A percentile compares a stretch with the other conserved stretches of the same genome.
Conservation (phyloP, 2,329 filamentous ascomycete genomes). For the Verticillium klebahnii region DNA sequence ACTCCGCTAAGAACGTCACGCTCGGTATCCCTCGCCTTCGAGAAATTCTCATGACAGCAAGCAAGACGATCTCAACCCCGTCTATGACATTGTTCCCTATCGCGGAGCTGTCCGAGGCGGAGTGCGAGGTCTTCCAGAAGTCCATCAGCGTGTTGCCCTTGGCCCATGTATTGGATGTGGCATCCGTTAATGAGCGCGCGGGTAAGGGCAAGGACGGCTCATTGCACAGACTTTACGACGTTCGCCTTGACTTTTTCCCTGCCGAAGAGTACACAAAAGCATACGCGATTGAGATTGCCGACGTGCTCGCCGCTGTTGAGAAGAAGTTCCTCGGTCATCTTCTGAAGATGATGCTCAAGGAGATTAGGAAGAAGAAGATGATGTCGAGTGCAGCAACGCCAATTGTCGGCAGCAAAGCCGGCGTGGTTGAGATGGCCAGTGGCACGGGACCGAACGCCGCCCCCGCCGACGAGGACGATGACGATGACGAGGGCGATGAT, state of each 20-base stretch:
- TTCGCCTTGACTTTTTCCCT: slow-evolving; percentile 80
- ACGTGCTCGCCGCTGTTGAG: slow-evolving; percentile 79
- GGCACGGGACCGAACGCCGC: slow-evolving; percentile 23
- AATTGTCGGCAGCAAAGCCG: slow-evolving; percentile 57
- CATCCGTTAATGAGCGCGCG: slow-evolving; percentile 74
- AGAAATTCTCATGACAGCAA: slow-evolving; percentile 98
- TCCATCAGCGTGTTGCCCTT: slow-evolving; percentile 83
- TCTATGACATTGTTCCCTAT: slow-evolving; percentile 81
- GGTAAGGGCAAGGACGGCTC: slow-evolving; percentile 64
- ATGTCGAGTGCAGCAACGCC: slow-evolving; percentile 67
- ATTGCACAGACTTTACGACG: slow-evolving; percentile 79
- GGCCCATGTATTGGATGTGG: slow-evolving; percentile 76
- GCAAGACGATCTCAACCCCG: slow-evolving; percentile 81
- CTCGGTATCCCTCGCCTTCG: slow-evolving; percentile 94
- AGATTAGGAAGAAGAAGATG: slow-evolving; percentile 76
- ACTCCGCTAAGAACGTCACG: slow-evolving; percentile 97
- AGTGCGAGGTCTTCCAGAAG: slow-evolving; percentile 81
- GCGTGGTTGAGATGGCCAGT: slow-evolving; percentile 46
- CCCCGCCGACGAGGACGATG: slow-evolving; percentile 57
- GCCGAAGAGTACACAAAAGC: slow-evolving; percentile 76
- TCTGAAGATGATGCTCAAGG: slow-evolving; percentile 64
- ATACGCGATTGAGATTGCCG: slow-evolving; percentile 75
- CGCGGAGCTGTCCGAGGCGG: slow-evolving; percentile 61
- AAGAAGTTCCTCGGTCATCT: slow-evolving; percentile 71
- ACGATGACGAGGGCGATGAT: slow-evolving; percentile 72